Evolutionary conservation across 2,329 filamentous ascomycete species (phyloP).

Genomic region (Xylaria sp.): DNA sequence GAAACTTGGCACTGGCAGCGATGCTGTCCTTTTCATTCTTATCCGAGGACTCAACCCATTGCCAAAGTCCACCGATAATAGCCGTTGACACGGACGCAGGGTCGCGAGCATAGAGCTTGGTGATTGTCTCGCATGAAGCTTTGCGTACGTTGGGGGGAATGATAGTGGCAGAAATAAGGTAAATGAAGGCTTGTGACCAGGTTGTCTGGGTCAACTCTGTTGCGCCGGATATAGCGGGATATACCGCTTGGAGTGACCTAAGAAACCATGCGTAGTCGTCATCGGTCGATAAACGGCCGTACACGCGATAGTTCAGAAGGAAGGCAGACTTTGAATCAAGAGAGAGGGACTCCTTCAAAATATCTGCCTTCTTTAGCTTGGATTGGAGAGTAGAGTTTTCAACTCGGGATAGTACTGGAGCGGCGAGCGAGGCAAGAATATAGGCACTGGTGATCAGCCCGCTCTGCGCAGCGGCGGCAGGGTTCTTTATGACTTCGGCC

Average conservation of each 20-base stretch:
- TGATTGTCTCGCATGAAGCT: constrained; percentile 69
- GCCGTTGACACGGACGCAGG: constrained; percentile 68
- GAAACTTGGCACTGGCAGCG: constrained; percentile 71
- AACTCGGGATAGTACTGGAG: constrained; percentile 63
- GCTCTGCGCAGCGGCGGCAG: constrained; percentile 80
- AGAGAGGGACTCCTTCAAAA: constrained; percentile 72
- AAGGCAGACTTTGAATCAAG: constrained; percentile 87
- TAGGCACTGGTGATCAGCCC: constrained; percentile 84
- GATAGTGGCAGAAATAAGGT: constrained; percentile 71
- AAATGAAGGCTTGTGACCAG: constrained; percentile 90
- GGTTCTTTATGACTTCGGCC: constrained; percentile 81
- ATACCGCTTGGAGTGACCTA: constrained; percentile 72
- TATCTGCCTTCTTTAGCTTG: constrained; percentile 67
- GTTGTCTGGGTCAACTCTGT: constrained; percentile 65
- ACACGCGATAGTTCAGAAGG: constrained; percentile 84
- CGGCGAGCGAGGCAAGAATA: constrained; percentile 73
- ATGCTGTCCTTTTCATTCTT: constrained; percentile 81
- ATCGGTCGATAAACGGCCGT: constrained; percentile 77
- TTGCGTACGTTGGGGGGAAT: constrained; percentile 72
- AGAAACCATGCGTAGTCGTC: constrained; percentile 84
- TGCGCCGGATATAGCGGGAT: constrained; percentile 63
- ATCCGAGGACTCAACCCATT: constrained; percentile 76
- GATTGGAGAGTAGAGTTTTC: constrained; percentile 60
- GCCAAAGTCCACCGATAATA: constrained; percentile 80
- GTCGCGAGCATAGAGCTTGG: constrained; percentile 69